A percentile compares a stretch with the other conserved stretches of the same genome.
These are phyloP conservation scores for Amylostereum areolatum DNA, from an alignment of 1,284 basidiomycete species.

Conservation along the genomic window DNA sequence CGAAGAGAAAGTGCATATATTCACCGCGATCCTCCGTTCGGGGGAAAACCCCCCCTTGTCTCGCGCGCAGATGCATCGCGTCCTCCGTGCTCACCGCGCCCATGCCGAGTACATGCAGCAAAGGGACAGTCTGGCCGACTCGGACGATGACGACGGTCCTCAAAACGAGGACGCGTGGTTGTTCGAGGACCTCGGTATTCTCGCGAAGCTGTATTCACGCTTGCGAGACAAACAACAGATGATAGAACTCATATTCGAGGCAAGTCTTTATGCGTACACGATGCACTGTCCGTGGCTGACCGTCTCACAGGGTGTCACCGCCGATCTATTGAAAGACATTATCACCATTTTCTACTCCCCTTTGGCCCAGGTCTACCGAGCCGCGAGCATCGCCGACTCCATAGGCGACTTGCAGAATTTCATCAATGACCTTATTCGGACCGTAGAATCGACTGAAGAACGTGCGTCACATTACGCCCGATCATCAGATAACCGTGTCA, in stretches of 20 bases:
- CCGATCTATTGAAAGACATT: constrained; percentile 95
- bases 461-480: constrained; percentile 42
- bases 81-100: constrained; percentile 71
- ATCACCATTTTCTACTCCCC: constrained; percentile 99
- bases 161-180: constrained; percentile 92
- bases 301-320: constrained; percentile 73
- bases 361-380: constrained; percentile 96
- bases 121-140: constrained; percentile 63
- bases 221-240: constrained; percentile 90
- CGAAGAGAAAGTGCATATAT: constrained; percentile 71
- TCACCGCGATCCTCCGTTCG: constrained; percentile 81
- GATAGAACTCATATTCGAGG: constrained; percentile 94
- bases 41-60: constrained; percentile 72
- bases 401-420: constrained; percentile 91
- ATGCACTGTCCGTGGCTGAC: neutral
- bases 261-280: constrained; percentile 24
- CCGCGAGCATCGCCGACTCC: constrained; percentile 95
- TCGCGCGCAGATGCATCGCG: constrained; percentile 71
- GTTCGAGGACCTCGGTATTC: constrained; percentile 82
- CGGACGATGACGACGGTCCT: constrained; percentile 90
- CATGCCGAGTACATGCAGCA: constrained; percentile 69
- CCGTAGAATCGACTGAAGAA: constrained; percentile 90
- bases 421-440: constrained; percentile 92
- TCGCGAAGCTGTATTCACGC: constrained; percentile 73
- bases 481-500: neutral